phyloP scores from a whole-genome alignment of 2,329 filamentous ascomycete species.

The Hawksworthiomyces lignivorus region DNA sequence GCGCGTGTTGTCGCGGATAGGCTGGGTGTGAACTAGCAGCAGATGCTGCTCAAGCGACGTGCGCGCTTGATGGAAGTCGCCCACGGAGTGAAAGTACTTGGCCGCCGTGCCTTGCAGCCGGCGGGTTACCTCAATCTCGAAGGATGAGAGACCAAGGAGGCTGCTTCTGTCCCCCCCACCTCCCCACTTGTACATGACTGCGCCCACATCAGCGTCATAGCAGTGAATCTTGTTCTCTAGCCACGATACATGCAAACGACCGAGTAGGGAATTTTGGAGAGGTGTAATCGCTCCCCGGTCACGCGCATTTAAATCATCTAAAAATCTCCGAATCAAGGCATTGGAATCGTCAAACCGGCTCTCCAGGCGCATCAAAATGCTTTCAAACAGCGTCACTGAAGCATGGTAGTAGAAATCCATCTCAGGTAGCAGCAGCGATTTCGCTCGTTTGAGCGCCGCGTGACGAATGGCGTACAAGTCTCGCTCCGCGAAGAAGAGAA shows the following conservation, averaged over 20 bases:
- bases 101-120: conserved; percentile 25
- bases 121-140: conserved; percentile 27
- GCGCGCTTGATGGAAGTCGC: conserved; percentile 22
- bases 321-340: conserved; percentile 19
- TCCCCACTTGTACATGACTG: conserved; percentile 24
- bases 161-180: conserved; percentile 10
- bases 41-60: conserved; percentile 26
- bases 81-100: conserved; percentile 26
- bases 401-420: conserved; percentile 27
- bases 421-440: conserved; percentile 17
- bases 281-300: conserved; percentile 15
- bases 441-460: conserved; percentile 20
- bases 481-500: conserved; percentile 25
- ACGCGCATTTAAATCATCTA: too few species aligned
- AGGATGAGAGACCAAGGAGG: conserved; percentile 20
- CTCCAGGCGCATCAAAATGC: conserved; percentile 22
- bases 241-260: conserved; percentile 27
- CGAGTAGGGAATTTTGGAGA: conserved; percentile 20
- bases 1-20: conserved; percentile 20
- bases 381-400: conserved; percentile 23
- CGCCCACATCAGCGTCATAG: conserved; percentile 22
- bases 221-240: conserved; percentile 27
- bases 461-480: conserved; percentile 21
- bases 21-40: conserved; percentile 18
- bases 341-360: conserved; percentile 21